Conservation (phyloP, 2,329 filamentous ascomycete genomes). For the Cordyceps pruinosa region DNA sequence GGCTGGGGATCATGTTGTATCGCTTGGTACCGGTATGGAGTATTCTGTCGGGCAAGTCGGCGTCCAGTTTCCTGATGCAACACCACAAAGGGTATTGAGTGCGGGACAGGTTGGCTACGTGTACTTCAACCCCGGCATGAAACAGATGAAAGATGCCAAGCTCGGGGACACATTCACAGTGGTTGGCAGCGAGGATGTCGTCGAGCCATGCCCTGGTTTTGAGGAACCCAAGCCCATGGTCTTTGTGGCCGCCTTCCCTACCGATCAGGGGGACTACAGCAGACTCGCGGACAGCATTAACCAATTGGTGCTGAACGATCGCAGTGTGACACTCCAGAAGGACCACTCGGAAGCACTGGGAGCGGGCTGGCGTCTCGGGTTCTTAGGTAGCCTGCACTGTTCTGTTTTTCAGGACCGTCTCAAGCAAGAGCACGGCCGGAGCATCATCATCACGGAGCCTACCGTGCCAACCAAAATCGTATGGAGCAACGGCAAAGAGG, state of each 20-base stretch:
- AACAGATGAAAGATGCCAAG: conserved; percentile 89
- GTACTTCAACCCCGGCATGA: conserved; percentile 98
- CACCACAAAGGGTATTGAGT: conserved; percentile 69
- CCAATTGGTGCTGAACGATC: conserved; percentile 88
- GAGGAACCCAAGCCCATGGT: conserved; percentile 99
- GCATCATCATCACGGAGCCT: conserved; percentile 93
- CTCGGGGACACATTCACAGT: conserved; percentile 92
- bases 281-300: conserved; percentile 90
- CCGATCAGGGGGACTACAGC: conserved; percentile 79
- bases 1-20: conserved; percentile 79
- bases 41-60: conserved; percentile 95
- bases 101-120: conserved; percentile 96
- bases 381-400: conserved; percentile 93
- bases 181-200: conserved; percentile 65
- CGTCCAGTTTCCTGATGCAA: conserved; percentile 88
- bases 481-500: conserved; percentile 69
- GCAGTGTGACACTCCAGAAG: conserved; percentile 88
- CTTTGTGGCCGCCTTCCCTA: conserved; percentile 93
- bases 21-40: conserved; percentile 78
- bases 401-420: conserved; percentile 98
- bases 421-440: conserved; percentile 87
- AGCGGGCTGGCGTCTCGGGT: conserved; percentile 88
- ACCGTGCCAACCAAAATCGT: conserved; percentile 86
- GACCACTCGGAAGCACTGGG: conserved; percentile 91
- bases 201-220: conserved; percentile 82